Evolutionary conservation across 768 basidiomycete genomes (phyloP), one percentile per base, ranked within the genome.

Genomic region (Lentinus brumalis): DNA sequence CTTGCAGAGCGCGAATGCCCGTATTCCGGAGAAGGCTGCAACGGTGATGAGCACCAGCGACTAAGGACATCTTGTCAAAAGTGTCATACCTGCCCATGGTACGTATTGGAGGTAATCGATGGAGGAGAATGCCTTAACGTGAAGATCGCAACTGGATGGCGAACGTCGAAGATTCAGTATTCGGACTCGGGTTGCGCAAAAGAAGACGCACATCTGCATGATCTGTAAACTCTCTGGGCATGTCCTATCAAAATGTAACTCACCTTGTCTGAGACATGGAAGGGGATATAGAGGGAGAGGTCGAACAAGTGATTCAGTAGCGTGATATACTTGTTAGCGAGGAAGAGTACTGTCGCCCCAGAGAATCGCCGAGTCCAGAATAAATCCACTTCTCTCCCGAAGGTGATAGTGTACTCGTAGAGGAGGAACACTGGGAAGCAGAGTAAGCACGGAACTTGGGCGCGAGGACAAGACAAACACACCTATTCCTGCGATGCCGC

Each of bases 21-120:
- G 59, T 6, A 60, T 39, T 6, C 31, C 46, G 11, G 53, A 60
- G 50, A 60, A 60, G 6, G 31, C 59, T 60, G 38, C 16, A 38
- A 2, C 14, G 10, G 4, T 14, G 14, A 31, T 38, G 18, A 53
- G n/a, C 10, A 21, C 2, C 11, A 8, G 30, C n/a, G 31, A 35
- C 15, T 5, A 12, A 16, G 26, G 26, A 31, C 29, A 14, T 30
- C 6, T 50, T 6, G 2, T 38, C 6, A 5, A 1, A 15, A 31
- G 12, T 11, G 6, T 35, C 53, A 3, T 41, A 53, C 52, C 41
- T 31, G 53, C 53, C 53, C 53, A 55, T 15, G 53, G 53, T 6
- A 55, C n/a, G 12, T 44, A 55, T 21, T 55, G 53, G 4, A 31
- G 29, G 18, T 45, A 18, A 9, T 44, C 31, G 6, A 55, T 2